phyloP scores from a whole-genome alignment of 352 stramenopile species.

The Pythium volutum region DNA sequence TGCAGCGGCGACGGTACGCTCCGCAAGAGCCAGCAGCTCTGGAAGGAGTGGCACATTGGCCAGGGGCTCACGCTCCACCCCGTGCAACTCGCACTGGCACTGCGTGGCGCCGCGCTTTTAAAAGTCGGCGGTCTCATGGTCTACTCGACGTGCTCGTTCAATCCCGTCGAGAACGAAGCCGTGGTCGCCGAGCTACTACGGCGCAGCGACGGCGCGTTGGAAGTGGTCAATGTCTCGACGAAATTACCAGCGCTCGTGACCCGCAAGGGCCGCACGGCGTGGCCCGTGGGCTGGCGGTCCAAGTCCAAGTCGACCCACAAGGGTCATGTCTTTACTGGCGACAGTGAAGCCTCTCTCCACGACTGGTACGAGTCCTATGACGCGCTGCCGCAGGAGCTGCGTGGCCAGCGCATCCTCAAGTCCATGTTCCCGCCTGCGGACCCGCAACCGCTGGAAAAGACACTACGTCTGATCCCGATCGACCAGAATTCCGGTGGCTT shows the following conservation, averaged over 20 bases:
- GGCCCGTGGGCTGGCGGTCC: conserved; percentile 77
- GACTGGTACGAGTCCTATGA: conserved; percentile 66
- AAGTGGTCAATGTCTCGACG: conserved; percentile 79
- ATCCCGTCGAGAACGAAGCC: conserved; percentile 98
- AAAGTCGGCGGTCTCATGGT: conserved; percentile 89
- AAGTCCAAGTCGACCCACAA: conserved; percentile 87
- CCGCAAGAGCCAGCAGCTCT: conserved; percentile 95
- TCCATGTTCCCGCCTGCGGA: conserved; percentile 85
- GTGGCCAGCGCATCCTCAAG: conserved; percentile 48
- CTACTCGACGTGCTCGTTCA: conserved; percentile 97
- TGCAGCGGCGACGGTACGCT: conserved; percentile 98
- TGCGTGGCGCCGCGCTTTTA: conserved; percentile 88
- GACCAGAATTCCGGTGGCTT: conserved; percentile 98
- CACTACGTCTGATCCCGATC: conserved; percentile 94
- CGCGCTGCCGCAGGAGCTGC: conserved; percentile 45
- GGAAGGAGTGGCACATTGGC: conserved; percentile 88
- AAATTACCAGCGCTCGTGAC: conserved; percentile 46
- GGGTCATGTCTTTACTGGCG: conserved; percentile 67
- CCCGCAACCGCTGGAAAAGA: conserved; percentile 66
- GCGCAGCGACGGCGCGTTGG: conserved; percentile 74
- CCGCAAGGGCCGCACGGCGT: conserved; percentile 54
- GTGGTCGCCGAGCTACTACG: conserved; percentile 94
- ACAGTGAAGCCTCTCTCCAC: conserved; percentile 57
- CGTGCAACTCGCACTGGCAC: conserved; percentile 92
- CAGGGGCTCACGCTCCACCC: conserved; percentile 89